phyloP scores from a whole-genome alignment of 768 basidiomycete genomes.

The Rhodotorula toruloides region DNA sequence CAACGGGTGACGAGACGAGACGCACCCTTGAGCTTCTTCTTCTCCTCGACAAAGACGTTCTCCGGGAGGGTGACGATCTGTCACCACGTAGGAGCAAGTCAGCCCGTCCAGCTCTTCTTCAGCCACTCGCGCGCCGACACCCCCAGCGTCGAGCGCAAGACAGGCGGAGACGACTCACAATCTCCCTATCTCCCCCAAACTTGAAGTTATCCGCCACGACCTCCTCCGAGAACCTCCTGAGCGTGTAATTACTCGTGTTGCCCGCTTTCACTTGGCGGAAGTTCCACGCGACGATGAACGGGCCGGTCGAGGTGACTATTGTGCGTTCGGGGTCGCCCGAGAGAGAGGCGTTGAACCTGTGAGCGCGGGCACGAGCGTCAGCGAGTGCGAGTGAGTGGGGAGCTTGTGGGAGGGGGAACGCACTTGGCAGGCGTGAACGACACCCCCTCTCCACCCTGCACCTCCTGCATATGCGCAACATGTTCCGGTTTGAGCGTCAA shows the following conservation, averaged over 20 bases:
- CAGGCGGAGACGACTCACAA: conserved; percentile 56
- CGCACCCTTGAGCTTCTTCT: conserved; percentile 70
- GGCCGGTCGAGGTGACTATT: conserved; percentile 86
- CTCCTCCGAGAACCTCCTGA: conserved; percentile 83
- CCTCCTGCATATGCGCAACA: conserved; percentile 74
- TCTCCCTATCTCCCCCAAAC: conserved; percentile 94
- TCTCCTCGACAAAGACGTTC: conserved; percentile 87
- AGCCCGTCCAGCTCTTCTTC: neutral
- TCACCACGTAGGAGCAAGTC: too few relatives aligned
- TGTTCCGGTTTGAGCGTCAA: conserved; percentile 86
- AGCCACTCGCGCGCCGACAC: neutral
- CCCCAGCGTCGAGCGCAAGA: too few relatives aligned
- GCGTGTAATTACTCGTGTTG: conserved; percentile 82
- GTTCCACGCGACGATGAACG: conserved; percentile 65
- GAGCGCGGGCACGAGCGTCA: neutral
- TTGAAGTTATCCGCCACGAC: conserved; percentile 98
- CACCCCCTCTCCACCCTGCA: conserved; percentile 56
- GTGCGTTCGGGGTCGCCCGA: conserved; percentile 78
- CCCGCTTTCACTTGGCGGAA: conserved; percentile 93
- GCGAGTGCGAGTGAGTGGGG: conserved; percentile 7
- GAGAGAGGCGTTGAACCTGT: conserved; percentile 85
- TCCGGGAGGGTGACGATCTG: conserved; percentile 93
- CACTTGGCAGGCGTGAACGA: conserved; percentile 91
- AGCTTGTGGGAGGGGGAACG: neutral
- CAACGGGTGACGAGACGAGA: neutral